Evolutionary conservation across 2,329 filamentous ascomycete genomes (phyloP), one percentile per base, ranked within the genome.

Genomic region (Colletotrichum lindemuthianum): DNA sequence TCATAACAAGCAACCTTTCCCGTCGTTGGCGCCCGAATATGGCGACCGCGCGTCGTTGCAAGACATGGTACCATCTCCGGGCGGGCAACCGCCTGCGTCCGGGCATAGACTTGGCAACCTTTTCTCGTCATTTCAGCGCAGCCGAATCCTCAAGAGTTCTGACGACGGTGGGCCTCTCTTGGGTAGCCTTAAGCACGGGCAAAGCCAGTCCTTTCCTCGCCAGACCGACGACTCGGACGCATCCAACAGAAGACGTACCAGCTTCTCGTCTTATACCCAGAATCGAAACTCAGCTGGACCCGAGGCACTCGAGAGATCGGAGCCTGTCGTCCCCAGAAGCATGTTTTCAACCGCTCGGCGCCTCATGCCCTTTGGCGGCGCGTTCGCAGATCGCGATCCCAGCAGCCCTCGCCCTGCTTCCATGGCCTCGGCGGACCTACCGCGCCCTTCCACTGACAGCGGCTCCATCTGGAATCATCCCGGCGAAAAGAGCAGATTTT

Each of bases 361-460:
- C 16, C 70, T 85, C n/a, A 79, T 82, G 60, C 79, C 81, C 1
- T 83, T 84, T 63, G 75, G 83, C 1, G 85, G 84, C 54, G 47
- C 44, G 9, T 80, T 82, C 51, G 82, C 86, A 24, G 86, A 88
- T 15, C 79, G 84, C 41, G 86, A 88, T 45, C 79, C 82, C 3
- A 82, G 83, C 73, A 83, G 84, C 73, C 89, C 91, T 1, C 82
- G 91, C 15, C 90, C 91, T 11, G 81, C 86, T 1, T 92, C 90
- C 2, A 90, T 90, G 64, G 86, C 88, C 12, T 92, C 90, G 0
- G 84, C 84, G 6, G 90, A 92, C 63, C 81, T 94, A 56, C 90
- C 92, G 2, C 85, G 92, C 51, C 92, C 92, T 6, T 94, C 92
- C 1, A 91, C 90, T 1, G 92, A 96, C 67, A 92, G 89, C 67